phyloP scores from a whole-genome alignment of 345 rosid genomes.

The Hibiscus tridactylites region DNA sequence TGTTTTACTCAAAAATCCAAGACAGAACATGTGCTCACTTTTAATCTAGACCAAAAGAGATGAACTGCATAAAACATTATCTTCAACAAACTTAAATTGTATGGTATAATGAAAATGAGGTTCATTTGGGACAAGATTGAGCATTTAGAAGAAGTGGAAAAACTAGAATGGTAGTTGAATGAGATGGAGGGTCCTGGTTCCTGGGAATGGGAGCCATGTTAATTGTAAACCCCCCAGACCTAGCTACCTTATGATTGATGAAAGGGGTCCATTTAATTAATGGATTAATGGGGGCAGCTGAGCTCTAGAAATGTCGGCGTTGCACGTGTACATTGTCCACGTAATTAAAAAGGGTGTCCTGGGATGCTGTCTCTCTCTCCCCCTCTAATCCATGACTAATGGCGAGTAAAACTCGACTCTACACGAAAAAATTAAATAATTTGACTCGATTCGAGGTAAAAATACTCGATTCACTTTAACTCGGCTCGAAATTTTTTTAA shows the following conservation, averaged over 20 bases:
- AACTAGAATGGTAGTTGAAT: background rate
- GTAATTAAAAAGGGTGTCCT: conserved; percentile 4
- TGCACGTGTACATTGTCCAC: conserved; percentile 32
- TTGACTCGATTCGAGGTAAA: no score
- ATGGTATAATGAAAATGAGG: background rate
- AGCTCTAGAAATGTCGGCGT: conserved; percentile 27
- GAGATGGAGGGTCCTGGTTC: background rate
- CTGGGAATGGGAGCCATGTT: background rate
- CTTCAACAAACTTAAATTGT: no score
- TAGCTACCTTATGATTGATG: background rate
- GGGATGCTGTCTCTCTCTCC: no score
- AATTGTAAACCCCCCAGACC: background rate
- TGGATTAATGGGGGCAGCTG: background rate
- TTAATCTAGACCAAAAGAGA: no score
- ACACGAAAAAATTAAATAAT: no score
- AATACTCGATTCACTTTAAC: no score
- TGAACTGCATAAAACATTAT: no score
- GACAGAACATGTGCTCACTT: no score
- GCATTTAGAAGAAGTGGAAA: background rate
- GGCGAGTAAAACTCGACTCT: no score
- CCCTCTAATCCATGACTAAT: no score
- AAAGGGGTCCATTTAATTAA: background rate
- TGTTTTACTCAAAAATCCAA: no score
- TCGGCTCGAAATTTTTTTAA: no score
- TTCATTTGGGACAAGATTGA: background rate